Conservation (phyloP, 306 rosid genomes). For the Dryas octopetala region DNA sequence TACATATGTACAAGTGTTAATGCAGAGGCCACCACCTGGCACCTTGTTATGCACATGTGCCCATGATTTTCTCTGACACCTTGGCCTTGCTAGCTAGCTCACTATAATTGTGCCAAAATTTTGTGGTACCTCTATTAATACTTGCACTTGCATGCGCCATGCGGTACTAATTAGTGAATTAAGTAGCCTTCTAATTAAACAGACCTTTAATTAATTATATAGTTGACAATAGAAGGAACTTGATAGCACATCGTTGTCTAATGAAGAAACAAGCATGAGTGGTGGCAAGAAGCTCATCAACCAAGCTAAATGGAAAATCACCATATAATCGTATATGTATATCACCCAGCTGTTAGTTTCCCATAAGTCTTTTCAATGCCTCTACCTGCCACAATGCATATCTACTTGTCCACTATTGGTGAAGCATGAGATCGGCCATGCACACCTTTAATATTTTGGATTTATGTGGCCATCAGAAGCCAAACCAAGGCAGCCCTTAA, state of each 20-base stretch:
- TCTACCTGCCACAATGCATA: slow-evolving; percentile 27
- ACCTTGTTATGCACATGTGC: slow-evolving; percentile 41
- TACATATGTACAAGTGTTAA: background rate
- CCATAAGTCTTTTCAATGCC: slow-evolving; percentile 38
- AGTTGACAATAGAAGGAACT: no score
- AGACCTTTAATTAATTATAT: no score
- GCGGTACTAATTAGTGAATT: background rate
- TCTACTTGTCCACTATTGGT: slow-evolving; percentile 34
- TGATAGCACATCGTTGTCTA: no score
- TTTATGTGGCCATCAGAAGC: slow-evolving; percentile 37
- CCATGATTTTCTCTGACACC: slow-evolving; percentile 29
- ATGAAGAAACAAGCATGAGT: no score
- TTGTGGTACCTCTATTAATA: background rate
- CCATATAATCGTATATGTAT: background rate
- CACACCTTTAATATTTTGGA: slow-evolving; percentile 24
- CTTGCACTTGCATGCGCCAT: background rate
- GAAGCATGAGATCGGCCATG: slow-evolving; percentile 24
- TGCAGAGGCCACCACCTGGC: slow-evolving; percentile 3
- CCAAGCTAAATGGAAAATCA: slow-evolving; percentile 21
- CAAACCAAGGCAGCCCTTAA: slow-evolving; percentile 8
- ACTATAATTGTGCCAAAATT: background rate
- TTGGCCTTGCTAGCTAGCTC: background rate
- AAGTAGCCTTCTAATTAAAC: no score
- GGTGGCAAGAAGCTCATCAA: no score
- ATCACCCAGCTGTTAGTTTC: background rate